Evolutionary conservation across 2,329 filamentous ascomycete genomes (phyloP).

Genomic region (Elsinoe arachidis): DNA sequence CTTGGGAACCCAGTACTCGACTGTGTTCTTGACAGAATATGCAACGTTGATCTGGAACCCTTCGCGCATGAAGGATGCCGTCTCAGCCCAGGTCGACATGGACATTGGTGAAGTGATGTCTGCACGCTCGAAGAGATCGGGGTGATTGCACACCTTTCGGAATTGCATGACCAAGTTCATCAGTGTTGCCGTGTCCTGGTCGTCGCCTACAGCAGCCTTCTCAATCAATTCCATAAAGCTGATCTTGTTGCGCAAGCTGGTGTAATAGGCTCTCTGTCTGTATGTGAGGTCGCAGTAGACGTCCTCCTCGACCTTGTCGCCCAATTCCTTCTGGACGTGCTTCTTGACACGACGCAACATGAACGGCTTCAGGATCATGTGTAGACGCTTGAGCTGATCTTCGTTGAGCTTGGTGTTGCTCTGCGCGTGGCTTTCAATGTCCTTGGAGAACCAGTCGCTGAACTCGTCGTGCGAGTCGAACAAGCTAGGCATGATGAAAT

Average conservation of each 20-base stretch:
- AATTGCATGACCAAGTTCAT: constrained; percentile 99
- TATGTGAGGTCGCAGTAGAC: constrained; percentile 96
- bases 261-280: constrained; percentile 87
- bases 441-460: constrained; percentile 89
- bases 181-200: constrained; percentile 86
- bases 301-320: constrained; percentile 96
- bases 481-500: constrained; percentile 99
- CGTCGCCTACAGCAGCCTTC: constrained; percentile 88
- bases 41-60: constrained; percentile 68
- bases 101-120: constrained; percentile 83
- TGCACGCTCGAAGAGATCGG: constrained; percentile 89
- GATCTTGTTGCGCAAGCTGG: constrained; percentile 89
- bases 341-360: constrained; percentile 99
- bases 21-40: constrained; percentile 79
- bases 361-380: constrained; percentile 99
- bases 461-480: constrained; percentile 93
- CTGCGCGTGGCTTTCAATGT: constrained; percentile 96
- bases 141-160: constrained; percentile 97
- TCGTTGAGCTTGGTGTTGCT: constrained; percentile 99
- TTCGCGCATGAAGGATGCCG: constrained; percentile 87
- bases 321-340: constrained; percentile 96
- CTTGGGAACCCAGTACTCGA: constrained; percentile 75
- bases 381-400: constrained; percentile 88
- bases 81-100: constrained; percentile 83
- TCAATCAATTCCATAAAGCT: constrained; percentile 98